phyloP scores from a whole-genome alignment of 805 yeast species.

The Isabelozyma pseudorhagii region DNA sequence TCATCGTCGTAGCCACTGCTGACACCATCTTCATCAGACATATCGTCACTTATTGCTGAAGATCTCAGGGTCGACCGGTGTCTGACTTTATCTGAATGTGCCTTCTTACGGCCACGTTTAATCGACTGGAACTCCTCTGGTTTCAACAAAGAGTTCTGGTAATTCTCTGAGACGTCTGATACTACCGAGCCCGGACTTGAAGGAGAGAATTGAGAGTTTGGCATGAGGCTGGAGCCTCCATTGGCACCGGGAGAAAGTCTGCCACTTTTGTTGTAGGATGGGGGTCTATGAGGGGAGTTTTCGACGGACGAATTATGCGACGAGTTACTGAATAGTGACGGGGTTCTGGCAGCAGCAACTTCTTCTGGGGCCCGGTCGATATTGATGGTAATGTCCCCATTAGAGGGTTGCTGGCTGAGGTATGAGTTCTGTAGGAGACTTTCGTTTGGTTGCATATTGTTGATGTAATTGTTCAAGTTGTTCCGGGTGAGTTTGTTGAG shows the following conservation, averaged over 20 bases:
- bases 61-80: slow-evolving; percentile 21
- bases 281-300: slow-evolving; percentile 17
- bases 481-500: slow-evolving; percentile 5
- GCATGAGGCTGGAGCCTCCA: slow-evolving; percentile 10
- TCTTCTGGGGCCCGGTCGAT: slow-evolving; percentile 37
- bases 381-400: slow-evolving; percentile 12
- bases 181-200: slow-evolving; percentile 14
- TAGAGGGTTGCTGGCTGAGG: neutral
- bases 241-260: neutral
- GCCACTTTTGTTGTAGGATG: neutral
- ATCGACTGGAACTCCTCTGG: slow-evolving; percentile 41
- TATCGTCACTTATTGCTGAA: slow-evolving; percentile 3
- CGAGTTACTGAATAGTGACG: slow-evolving; percentile 56
- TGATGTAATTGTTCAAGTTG: slow-evolving; percentile 7
- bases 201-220: slow-evolving; percentile 10
- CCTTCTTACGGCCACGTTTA: slow-evolving; percentile 39
- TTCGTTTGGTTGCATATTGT: slow-evolving; percentile 13
- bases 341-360: slow-evolving; percentile 45
- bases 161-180: slow-evolving; percentile 10
- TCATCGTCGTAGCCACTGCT: slow-evolving; percentile 12
- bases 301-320: slow-evolving; percentile 28
- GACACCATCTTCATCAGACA: slow-evolving; percentile 17
- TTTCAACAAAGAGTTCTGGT: slow-evolving; percentile 11
- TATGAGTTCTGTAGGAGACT: slow-evolving; percentile 1
- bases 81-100: slow-evolving; percentile 24